A percentile compares a stretch with the other conserved stretches of the same genome.
These are phyloP conservation scores for Aethionema arabicum DNA, from an alignment of 345 rosid species.

Conservation along the genomic window DNA sequence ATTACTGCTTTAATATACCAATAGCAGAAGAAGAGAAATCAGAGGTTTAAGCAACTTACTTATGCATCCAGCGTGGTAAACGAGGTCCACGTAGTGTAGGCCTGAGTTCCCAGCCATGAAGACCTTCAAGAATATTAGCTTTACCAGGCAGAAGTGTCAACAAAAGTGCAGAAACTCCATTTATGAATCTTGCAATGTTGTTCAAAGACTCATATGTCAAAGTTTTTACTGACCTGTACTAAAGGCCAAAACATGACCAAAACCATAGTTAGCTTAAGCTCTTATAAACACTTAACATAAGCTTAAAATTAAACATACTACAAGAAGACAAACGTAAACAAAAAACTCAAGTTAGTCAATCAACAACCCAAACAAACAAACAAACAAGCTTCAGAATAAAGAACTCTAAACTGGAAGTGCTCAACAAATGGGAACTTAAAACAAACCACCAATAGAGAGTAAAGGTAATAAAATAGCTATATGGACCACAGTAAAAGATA, in stretches of 20 bases:
- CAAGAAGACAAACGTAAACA: neutral
- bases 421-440: neutral
- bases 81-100: slow-evolving; percentile 87
- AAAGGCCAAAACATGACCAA: slow-evolving; percentile 29
- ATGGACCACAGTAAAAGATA: neutral
- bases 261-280: neutral
- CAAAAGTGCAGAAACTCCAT: slow-evolving; percentile 82
- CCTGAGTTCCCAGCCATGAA: slow-evolving; percentile 95
- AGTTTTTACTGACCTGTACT: slow-evolving; percentile 90
- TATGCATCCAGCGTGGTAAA: slow-evolving; percentile 91
- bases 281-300: neutral
- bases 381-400: neutral
- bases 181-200: slow-evolving; percentile 69
- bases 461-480: neutral
- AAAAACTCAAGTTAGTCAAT: neutral
- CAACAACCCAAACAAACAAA: neutral
- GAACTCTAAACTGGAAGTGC: neutral
- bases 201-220: slow-evolving; percentile 80
- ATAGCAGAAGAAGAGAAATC: neutral
- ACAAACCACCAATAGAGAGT: neutral
- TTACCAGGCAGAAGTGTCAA: slow-evolving; percentile 77
- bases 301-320: neutral
- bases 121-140: slow-evolving; percentile 72
- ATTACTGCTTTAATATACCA: neutral
- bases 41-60: slow-evolving; percentile 42